Evolutionary conservation across 2,329 filamentous ascomycete genomes (phyloP).

Genomic region (Trichophyton benhamiae): DNA sequence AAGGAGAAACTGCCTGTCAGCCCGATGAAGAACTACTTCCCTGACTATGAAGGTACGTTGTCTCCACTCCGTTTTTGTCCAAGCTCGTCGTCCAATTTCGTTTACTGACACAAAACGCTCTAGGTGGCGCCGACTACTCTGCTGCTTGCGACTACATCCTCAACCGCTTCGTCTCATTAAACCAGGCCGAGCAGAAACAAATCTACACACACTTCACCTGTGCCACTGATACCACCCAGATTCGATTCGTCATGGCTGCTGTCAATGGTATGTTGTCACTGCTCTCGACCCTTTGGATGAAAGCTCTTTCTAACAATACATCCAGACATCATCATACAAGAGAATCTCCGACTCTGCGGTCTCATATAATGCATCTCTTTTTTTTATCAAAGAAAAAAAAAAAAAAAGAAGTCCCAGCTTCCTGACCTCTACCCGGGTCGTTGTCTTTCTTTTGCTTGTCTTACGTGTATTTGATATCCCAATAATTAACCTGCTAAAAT

Average conservation of each 20-base stretch:
- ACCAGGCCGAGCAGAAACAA: constrained; percentile 98
- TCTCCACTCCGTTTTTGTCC: background rate
- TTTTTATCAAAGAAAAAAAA: no score
- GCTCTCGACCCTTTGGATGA: no score
- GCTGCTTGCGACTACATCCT: constrained; percentile 97
- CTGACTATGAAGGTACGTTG: constrained; percentile 57
- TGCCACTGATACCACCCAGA: constrained; percentile 96
- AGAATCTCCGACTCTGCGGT: constrained; percentile 93
- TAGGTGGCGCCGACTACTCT: constrained; percentile 83
- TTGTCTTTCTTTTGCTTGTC: constrained; percentile 6
- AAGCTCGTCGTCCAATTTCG: constrained; percentile 9
- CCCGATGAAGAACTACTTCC: constrained; percentile 66
- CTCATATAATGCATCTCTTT: constrained; percentile 57
- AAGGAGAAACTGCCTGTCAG: constrained; percentile 62
- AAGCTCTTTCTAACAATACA: constrained; percentile 19
- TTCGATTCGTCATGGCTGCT: constrained; percentile 98
- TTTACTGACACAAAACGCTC: constrained; percentile 13
- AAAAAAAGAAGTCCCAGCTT: constrained; percentile 13
- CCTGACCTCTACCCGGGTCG: constrained; percentile 22
- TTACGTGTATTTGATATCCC: constrained; percentile 8
- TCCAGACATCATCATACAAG: constrained; percentile 97
- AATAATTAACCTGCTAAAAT: background rate
- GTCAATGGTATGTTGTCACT: constrained; percentile 65
- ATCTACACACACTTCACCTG: constrained; percentile 99
- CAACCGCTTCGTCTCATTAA: constrained; percentile 94